phyloP scores from a whole-genome alignment of 257 asterid genomes.

The Solanum verrucosum region DNA sequence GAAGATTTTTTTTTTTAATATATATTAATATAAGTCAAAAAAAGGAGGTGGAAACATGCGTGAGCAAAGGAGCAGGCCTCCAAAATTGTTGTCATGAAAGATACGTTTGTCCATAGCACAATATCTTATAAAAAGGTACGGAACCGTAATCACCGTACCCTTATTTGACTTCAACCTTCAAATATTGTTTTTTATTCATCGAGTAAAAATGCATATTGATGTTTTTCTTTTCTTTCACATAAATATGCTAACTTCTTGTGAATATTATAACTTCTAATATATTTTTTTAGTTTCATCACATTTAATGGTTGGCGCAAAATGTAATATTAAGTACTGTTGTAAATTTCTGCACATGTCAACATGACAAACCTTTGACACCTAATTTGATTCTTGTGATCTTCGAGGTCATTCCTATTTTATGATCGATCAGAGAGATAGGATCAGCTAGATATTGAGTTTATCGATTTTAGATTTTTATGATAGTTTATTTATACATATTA shows the following conservation, averaged over 20 bases:
- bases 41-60: not conserved
- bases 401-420: not conserved
- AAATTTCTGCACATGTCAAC: not conserved
- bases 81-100: not conserved
- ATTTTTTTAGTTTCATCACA: not conserved
- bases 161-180: not conserved
- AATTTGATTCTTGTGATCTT: not conserved
- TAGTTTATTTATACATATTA: not conserved
- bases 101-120: not conserved
- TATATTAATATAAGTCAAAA: not conserved
- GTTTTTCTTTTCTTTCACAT: too few relatives aligned
- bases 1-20: too few relatives aligned
- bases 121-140: not conserved
- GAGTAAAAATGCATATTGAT: not conserved
- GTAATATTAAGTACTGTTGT: not conserved
- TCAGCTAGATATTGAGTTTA: not conserved
- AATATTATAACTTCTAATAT: not conserved
- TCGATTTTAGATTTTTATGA: not conserved
- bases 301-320: not conserved
- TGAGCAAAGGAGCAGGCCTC: not conserved
- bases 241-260: not conserved
- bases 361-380: not conserved
- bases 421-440: not conserved
- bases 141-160: not conserved
- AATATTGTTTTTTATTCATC: not conserved